Evolutionary conservation across 2,329 filamentous ascomycete species (phyloP), one percentile per base, ranked within the genome.

Genomic region (Ceratocystis cacaofunesta): DNA sequence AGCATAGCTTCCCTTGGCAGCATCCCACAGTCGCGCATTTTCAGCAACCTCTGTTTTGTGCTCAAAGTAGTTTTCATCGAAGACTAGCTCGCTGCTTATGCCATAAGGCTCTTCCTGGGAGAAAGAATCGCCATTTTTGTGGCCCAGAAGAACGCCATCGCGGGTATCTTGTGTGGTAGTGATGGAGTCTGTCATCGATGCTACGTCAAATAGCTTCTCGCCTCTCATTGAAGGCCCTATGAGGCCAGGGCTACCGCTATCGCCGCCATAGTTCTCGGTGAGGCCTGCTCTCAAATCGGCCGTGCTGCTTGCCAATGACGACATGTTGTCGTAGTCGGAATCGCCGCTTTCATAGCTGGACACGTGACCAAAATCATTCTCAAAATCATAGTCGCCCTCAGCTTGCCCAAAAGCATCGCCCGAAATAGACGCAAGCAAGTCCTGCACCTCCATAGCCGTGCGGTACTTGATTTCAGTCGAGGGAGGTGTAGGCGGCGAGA

Each of bases 361-460:
- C 1, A 79, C 80, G 8, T 80, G 75, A 1, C 78, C 79, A 72
- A 87, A 87, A 69, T 85, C 85, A 67, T 82, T 81, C 68, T 85
- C 85, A 69, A 82, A 82, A 67, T 84, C 81, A 68, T 84, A 86
- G 50, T 83, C 81, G 7, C 82, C 82, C 68, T 85, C 81, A 0
- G 82, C 77, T 66, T 75, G 80, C 3, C 82, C 82, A 72, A 95
- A 91, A 0, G 90, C 89, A 73, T 96, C 89, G 1, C 89, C 89
- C 5, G 89, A 89, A 70, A 99, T 90, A 0, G 92, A 96, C 4
- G 90, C 87, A 68, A 99, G 82, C 75, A 99, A 84, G 70, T 97
- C 88, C 70, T 94, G 80, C 5, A 99, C 82, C 0, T 91, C 91
- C 67, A 96, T 85, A 68, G 92, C 84, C 0, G 92, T 96, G 44